Conservation (phyloP, 1,139 yeast genomes). For the Geotrichum candidum region DNA sequence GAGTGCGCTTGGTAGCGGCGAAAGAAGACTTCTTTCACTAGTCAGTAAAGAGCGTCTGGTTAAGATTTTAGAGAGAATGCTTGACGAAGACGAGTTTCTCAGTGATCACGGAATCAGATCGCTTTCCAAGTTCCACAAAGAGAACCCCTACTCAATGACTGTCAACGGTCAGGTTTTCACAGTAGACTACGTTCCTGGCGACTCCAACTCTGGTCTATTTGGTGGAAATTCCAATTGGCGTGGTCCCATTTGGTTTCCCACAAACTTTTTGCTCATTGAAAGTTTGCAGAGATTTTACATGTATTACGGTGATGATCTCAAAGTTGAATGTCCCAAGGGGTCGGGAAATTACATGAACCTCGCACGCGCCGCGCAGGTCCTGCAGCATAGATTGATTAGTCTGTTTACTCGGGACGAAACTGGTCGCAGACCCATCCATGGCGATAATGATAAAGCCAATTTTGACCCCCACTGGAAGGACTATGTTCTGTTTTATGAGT, state of each 20-base stretch:
- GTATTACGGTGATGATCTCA: conserved; percentile 82
- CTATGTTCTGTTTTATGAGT: conserved; percentile 76
- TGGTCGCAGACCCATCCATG: conserved; percentile 78
- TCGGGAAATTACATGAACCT: conserved; percentile 75
- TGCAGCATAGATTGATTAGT: conserved; percentile 80
- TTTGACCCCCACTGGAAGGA: conserved; percentile 72
- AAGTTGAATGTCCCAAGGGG: conserved; percentile 87
- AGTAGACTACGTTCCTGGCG: conserved; percentile 85
- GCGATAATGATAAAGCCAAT: conserved; percentile 46
- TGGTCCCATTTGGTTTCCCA: conserved; percentile 99
- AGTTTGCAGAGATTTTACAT: conserved; percentile 83
- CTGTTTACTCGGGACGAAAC: conserved; percentile 67
- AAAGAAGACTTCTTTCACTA: conserved; percentile 71
- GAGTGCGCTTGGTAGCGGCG: conserved; percentile 80
- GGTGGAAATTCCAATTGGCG: conserved; percentile 98
- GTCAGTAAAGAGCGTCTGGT: conserved; percentile 76
- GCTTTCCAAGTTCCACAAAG: conserved; percentile 78
- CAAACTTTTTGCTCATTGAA: conserved; percentile 81
- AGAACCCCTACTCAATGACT: conserved; percentile 80
- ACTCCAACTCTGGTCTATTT: conserved; percentile 89
- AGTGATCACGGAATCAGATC: conserved; percentile 88
- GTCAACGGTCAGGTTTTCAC: conserved; percentile 74
- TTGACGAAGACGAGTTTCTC: conserved; percentile 83
- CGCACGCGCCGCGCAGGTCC: conserved; percentile 89
- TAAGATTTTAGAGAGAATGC: conserved; percentile 72